Conservation (phyloP, 345 rosid species). For the Euphorbia tirucalli region DNA sequence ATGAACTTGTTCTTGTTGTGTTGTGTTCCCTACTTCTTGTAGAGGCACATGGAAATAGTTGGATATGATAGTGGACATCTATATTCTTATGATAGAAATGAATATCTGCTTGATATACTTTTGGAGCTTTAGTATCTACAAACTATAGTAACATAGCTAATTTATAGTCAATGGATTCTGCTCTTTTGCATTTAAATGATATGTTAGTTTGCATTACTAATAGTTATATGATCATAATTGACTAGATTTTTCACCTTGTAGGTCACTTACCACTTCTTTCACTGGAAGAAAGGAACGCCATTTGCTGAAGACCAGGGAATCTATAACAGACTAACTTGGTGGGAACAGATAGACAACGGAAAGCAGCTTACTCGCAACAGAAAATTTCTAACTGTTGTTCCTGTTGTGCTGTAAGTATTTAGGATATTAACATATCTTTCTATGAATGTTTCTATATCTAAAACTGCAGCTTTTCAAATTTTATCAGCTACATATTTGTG, state of each 20-base stretch:
- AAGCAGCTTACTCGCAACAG: conserved; percentile 94
- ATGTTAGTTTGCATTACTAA: too few species aligned
- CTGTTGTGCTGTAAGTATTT: conserved; percentile 80
- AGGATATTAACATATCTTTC: neutral
- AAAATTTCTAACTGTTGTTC: conserved; percentile 88
- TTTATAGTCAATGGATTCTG: neutral
- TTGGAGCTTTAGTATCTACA: neutral
- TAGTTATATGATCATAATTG: neutral
- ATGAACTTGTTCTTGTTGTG: neutral
- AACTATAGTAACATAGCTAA: neutral
- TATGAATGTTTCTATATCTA: neutral
- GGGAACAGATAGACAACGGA: conserved; percentile 97
- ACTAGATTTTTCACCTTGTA: conserved; percentile 31
- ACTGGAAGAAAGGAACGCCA: conserved; percentile 99
- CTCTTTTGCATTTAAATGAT: neutral
- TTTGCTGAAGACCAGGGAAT: conserved; percentile 98
- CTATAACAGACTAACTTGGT: conserved; percentile 91
- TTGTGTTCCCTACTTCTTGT: too few species aligned
- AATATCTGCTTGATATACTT: neutral
- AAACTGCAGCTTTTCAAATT: neutral
- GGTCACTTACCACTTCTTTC: conserved; percentile 94
- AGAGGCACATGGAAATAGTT: neutral
- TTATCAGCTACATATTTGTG: neutral
- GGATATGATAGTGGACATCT: neutral
- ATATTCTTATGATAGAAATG: neutral